Evolutionary conservation across 2,329 filamentous ascomycete genomes (phyloP).

Genomic region (Amesomyces nigricolor): DNA sequence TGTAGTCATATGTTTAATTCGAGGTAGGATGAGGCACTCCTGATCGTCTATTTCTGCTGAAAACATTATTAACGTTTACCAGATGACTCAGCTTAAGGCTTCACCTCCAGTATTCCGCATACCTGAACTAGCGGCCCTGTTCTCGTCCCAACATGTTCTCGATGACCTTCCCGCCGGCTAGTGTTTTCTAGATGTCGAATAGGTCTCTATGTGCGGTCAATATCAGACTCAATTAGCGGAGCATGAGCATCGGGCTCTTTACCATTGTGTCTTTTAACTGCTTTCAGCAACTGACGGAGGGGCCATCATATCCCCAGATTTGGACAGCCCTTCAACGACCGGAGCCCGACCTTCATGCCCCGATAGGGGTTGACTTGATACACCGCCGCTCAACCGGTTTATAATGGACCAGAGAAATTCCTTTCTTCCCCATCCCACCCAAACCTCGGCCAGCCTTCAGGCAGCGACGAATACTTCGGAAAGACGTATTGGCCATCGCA

Average conservation of each 20-base stretch:
- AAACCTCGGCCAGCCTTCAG: slow-evolving; percentile 54
- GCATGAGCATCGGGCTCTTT: no score
- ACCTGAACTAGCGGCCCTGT: no score
- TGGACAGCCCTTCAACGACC: no score
- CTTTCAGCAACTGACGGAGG: not conserved
- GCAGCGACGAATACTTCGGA: slow-evolving; percentile 52
- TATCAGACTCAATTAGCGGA: no score
- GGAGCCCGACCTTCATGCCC: no score
- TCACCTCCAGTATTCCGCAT: no score
- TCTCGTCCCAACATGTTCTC: no score
- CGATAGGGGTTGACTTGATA: no score
- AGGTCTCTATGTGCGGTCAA: no score
- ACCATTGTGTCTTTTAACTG: no score
- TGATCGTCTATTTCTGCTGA: not conserved
- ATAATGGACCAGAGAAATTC: slow-evolving; percentile 23
- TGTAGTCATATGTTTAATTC: not conserved
- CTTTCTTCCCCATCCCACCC: slow-evolving; percentile 45
- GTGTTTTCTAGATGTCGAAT: not conserved
- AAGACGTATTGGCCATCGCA: slow-evolving; percentile 55
- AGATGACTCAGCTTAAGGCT: no score
- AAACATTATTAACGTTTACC: not conserved
- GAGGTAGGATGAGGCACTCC: not conserved
- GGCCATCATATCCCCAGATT: not conserved
- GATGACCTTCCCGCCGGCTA: not conserved
- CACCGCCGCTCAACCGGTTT: not conserved